These are phyloP conservation scores for Suillus americanus DNA, from an alignment of 768 basidiomycete genomes.

Conservation along the genomic window DNA sequence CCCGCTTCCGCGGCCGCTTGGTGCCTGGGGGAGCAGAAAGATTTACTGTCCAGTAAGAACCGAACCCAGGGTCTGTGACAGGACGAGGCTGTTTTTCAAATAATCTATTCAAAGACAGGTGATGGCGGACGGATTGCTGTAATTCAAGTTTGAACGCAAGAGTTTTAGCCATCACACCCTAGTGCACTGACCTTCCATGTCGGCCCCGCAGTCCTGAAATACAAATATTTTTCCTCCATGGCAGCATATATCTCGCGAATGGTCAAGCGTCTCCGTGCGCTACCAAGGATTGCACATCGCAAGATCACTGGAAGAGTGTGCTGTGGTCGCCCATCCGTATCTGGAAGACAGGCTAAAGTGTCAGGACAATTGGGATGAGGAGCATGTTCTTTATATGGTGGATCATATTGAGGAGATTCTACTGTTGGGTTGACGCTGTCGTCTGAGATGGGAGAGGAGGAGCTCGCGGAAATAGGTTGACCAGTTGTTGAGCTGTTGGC, in stretches of 20 bases:
- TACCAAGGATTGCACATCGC: constrained; percentile 81
- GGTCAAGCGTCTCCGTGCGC: constrained; percentile 70
- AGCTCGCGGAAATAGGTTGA: constrained; percentile 27
- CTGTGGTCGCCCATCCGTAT: constrained; percentile 76
- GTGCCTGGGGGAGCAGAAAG: constrained; percentile 82
- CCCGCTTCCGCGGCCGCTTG: constrained; percentile 81
- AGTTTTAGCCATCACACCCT: neutral
- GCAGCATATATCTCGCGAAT: constrained; percentile 85
- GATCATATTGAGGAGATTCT: constrained; percentile 20
- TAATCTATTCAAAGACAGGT: constrained; percentile 77
- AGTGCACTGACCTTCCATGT: constrained; percentile 73
- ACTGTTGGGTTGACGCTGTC: constrained; percentile 29
- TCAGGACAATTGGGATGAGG: constrained; percentile 79
- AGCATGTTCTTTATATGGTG: constrained; percentile 45
- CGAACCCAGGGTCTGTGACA: constrained; percentile 82
- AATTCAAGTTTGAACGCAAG: constrained; percentile 10
- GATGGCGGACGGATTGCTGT: constrained; percentile 87
- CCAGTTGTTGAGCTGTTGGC: constrained; percentile 25
- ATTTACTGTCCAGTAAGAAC: constrained; percentile 91
- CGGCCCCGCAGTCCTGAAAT: constrained; percentile 76
- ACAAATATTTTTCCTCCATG: constrained; percentile 84
- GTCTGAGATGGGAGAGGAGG: constrained; percentile 38
- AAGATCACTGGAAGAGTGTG: constrained; percentile 85
- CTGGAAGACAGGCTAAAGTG: constrained; percentile 72
- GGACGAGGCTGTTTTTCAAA: constrained; percentile 83